phyloP scores from a whole-genome alignment of 768 basidiomycete genomes.

The Phlebiopsis gigantea region DNA sequence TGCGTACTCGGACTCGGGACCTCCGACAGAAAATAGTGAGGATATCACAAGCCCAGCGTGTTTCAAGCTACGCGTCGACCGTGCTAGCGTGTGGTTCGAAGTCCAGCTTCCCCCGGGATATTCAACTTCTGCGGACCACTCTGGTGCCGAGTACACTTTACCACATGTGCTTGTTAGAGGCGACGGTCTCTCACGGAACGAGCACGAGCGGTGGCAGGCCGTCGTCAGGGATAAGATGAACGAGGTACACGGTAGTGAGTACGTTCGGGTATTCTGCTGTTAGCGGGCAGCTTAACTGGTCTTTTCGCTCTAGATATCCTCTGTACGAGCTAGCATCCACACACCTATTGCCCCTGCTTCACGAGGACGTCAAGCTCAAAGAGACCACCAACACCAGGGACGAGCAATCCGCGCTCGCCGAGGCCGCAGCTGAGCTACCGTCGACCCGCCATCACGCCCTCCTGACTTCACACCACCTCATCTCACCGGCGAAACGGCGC shows the following conservation, averaged over 20 bases:
- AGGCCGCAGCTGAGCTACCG: not conserved
- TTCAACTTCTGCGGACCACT: not conserved
- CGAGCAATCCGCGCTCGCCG: not conserved
- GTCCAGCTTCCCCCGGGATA: conserved; percentile 23
- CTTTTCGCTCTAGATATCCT: conserved; percentile 41
- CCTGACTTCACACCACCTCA: conserved; percentile 69
- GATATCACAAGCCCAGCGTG: conserved; percentile 16
- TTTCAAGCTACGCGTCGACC: conserved; percentile 31
- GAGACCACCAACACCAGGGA: not conserved
- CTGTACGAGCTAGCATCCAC: conserved; percentile 54
- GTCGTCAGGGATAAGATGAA: conserved; percentile 33
- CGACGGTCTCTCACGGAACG: conserved; percentile 36
- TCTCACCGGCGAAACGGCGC: conserved; percentile 59
- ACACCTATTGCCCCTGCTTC: conserved; percentile 53
- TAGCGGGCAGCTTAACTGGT: not conserved
- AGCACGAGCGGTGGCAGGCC: conserved; percentile 46
- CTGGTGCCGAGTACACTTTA: conserved; percentile 4
- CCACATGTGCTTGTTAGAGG: conserved; percentile 39
- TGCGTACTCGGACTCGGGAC: conserved; percentile 15
- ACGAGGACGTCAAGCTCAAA: conserved; percentile 27
- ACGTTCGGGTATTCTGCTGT: conserved; percentile 11
- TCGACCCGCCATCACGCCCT: conserved; percentile 25
- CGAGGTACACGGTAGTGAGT: conserved; percentile 30
- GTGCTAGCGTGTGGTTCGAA: conserved; percentile 33
- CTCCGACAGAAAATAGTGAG: not conserved